Base-by-base conservation (phyloP, 441 rosid genomes). In the Populus hybrid region DNA sequence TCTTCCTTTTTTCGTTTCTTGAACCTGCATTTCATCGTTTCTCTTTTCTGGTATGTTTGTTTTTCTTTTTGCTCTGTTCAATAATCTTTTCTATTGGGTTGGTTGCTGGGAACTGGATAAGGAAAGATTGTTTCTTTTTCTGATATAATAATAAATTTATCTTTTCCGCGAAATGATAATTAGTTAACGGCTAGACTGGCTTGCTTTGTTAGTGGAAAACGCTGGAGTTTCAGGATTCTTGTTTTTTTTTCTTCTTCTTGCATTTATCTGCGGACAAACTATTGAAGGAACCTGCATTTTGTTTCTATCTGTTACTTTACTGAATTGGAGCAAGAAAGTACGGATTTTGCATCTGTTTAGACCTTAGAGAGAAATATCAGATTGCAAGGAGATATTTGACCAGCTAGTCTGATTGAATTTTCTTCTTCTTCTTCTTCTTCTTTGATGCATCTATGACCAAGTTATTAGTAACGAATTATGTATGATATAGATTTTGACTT, bases 301-400 rank as follows among this genome's bases (percentile, higher is more conserved):
- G 73, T 40, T 42, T 79, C 75, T 87, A 86, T 84, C 83, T 76
- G 78, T 65, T 24, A 26, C 24, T 73, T 80, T 74, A 21, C 74
- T 18, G 66, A 14, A 35, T 74, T 24, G 9, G 61, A 67, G 28
- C 38, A 35, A 35, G 38, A 3, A 35, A 35, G 38, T 6, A 35
- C 8, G 38, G 38, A 35, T 0, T 7, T 35, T 35, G 38, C 8
- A 35, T 35, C 38, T 5, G 38, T 35, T 35, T 6, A 30, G 32
- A 30, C 32, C 32, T 30, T 30, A 35, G 38, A 35, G 38, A 35
- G 38, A 35, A 6, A 35, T 5, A 35, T 35, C 38, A 7, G 6
- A 35, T 35, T 35, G 8, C 8, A 35, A 35, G 38, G 38, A 35
- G 38, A 35, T 35, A 7, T 35, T 7, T 35, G 38, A 35, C 38